Evolutionary conservation across 306 rosid species (phyloP), one percentile per base, ranked within the genome.

Genomic region (Cotoneaster glaucophyllus): DNA sequence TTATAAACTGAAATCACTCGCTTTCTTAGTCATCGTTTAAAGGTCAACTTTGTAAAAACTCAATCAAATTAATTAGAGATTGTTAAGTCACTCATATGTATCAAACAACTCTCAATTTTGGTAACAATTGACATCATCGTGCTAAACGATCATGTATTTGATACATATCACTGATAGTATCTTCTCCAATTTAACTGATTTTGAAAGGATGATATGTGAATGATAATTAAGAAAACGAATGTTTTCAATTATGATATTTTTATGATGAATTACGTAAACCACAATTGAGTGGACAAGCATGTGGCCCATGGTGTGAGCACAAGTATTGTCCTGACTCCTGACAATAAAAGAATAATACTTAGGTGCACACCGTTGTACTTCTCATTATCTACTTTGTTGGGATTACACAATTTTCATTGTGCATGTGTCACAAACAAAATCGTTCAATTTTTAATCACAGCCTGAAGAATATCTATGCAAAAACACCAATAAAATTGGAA

Each of bases 121-220:
- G 6, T 48, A 48, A 1, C 17, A 48, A 48, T 45, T 45, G 15
- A 0, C 3, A 15, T 2, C 2, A 2, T 14, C 3, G 3, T 48
- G 53, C 12, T 14, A 6, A 48, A 48, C 19, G 15, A 48, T 15
- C 19, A 4, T 18, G 6, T 48, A 15, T 15, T 48, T 5, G 19
- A 48, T 1, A 14, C 19, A 14, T 48, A 15, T 15, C 5, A 18
- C 0, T 48, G 0, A 0, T 8, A 3, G 0, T 1, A 48, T 48
- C 19, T 14, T 48, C 53, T 48, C 3, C 2, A 48, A 15, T 48
- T 48, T 14, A 7, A 48, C 7, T 48, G 2, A 4, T 50, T 50
- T 50, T 1, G 21, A 6, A 50, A 5, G 1, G 21, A 5, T 48
- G 21, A 48, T 48, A 0, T 15, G 19, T 48, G 4, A 14, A 48